phyloP scores from a whole-genome alignment of 768 basidiomycete genomes.

The Termitomyces sp. region DNA sequence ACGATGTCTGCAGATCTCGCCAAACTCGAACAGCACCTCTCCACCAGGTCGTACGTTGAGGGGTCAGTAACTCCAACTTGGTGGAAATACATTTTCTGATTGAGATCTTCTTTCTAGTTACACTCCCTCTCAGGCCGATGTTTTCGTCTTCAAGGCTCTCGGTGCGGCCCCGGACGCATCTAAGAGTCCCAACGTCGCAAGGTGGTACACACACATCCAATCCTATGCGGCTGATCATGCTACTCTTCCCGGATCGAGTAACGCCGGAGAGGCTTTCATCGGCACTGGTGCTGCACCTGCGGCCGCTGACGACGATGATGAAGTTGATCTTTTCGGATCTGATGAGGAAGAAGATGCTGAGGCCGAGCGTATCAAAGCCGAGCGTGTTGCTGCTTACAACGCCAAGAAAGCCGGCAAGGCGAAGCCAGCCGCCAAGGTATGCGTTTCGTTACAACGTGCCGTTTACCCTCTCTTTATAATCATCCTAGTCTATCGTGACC shows the following conservation, averaged over 20 bases:
- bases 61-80: conserved; percentile 53
- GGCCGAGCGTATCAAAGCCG: conserved; percentile 82
- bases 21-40: conserved; percentile 83
- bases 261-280: conserved; percentile 69
- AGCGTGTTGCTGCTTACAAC: conserved; percentile 91
- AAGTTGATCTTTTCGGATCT: conserved; percentile 84
- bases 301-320: conserved; percentile 57
- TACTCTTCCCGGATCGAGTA: conserved; percentile 81
- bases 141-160: conserved; percentile 84
- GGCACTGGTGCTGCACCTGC: conserved; percentile 39
- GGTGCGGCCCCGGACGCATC: conserved; percentile 58
- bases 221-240: conserved; percentile 78
- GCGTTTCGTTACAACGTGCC: neutral
- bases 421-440: conserved; percentile 83
- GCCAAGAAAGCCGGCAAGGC: conserved; percentile 90
- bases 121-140: conserved; percentile 91
- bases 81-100: conserved; percentile 9
- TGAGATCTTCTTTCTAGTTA: conserved; percentile 48
- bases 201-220: conserved; percentile 95
- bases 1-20: conserved; percentile 63
- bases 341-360: conserved; percentile 81
- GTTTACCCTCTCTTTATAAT: conserved; percentile 1
- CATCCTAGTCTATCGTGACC: conserved; percentile 86
- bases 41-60: conserved; percentile 83
- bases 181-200: conserved; percentile 64